phyloP scores from a whole-genome alignment of 2,329 filamentous ascomycete species.

The Domatiomyces catenatus region DNA sequence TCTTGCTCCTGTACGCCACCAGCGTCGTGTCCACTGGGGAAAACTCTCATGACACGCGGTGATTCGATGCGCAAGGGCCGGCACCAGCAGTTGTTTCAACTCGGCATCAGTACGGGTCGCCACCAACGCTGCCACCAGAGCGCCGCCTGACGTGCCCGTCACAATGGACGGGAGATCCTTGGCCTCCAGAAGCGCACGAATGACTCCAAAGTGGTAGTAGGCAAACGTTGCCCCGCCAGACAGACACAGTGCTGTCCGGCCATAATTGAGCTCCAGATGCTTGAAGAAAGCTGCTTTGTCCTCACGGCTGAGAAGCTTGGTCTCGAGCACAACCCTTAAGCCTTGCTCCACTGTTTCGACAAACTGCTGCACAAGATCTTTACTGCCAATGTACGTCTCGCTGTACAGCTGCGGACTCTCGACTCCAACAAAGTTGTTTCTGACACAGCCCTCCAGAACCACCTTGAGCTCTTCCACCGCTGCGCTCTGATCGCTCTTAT shows the following conservation, averaged over 20 bases:
- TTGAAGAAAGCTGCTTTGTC: conserved; percentile 74
- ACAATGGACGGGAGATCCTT: conserved; percentile 81
- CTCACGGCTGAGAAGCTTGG: conserved; percentile 50
- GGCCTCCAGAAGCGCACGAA: conserved; percentile 76
- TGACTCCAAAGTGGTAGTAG: conserved; percentile 90
- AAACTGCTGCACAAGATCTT: conserved; percentile 78
- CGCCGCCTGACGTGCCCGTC: conserved; percentile 88
- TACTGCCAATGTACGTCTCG: conserved; percentile 96
- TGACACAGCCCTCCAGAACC: conserved; percentile 77
- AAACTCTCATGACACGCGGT: conserved; percentile 70
- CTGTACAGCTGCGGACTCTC: conserved; percentile 92
- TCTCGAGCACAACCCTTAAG: conserved; percentile 53
- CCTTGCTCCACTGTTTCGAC: conserved; percentile 52
- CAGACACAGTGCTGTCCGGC: conserved; percentile 78
- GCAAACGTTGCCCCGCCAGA: conserved; percentile 90
- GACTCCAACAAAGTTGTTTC: conserved; percentile 92
- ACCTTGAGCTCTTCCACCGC: conserved; percentile 61
- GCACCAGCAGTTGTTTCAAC: conserved; percentile 67
- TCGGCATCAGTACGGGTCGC: conserved; percentile 87
- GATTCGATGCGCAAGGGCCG: conserved; percentile 71
- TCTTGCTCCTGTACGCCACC: conserved; percentile 83
- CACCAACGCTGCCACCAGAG: conserved; percentile 71
- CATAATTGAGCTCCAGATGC: conserved; percentile 77
- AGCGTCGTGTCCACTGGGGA: conserved; percentile 60
- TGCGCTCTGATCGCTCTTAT: conserved; percentile 20